Evolutionary conservation across 2,329 filamentous ascomycete genomes (phyloP), one percentile per base, ranked within the genome.

Genomic region (Aspergillus brasiliensis): DNA sequence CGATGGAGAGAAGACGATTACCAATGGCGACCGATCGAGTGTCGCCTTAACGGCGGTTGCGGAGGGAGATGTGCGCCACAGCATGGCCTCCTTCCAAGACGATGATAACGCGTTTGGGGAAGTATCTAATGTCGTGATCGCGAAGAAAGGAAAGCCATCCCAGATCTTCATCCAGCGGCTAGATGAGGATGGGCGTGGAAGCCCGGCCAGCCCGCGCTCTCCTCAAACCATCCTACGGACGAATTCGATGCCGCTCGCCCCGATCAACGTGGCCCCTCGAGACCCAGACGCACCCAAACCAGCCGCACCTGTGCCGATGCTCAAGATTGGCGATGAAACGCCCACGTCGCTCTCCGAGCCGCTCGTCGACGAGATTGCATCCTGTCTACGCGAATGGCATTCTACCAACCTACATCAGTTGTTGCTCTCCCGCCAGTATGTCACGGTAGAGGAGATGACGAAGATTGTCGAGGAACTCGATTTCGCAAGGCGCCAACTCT

Each of bases 301-400:
- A 28, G 86, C 92, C 10, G 96, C 96, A 10, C 95, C 95, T 0
- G 93, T 99, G 8, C 95, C 95, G 4, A 95, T 98, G 90, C 84
- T 99, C 56, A 97, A 97, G 76, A 94, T 99, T 73, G 95, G 95
- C 60, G 95, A 99, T 72, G 95, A 99, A 80, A 97, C 92, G 2
- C 91, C 93, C 1, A 96, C 92, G 0, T 97, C 92, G 5, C 83
- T 86, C 15, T 88, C 91, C 8, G 96, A 99, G 74, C 95, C 95
- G 2, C 78, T 99, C 62, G 93, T 99, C 23, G 95, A 99, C 77
- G 95, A 99, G 76, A 98, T 99, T 69, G 93, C 95, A 13, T 97
- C 93, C 3, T 99, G 95, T 74, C 80, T 99, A 64, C 87, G 95
- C 68, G 95, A 99, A 83, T 99, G 95, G 96, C 94, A 99, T 78